Conservation (phyloP, 2,329 filamentous ascomycete species). For the Penicillium italicum region DNA sequence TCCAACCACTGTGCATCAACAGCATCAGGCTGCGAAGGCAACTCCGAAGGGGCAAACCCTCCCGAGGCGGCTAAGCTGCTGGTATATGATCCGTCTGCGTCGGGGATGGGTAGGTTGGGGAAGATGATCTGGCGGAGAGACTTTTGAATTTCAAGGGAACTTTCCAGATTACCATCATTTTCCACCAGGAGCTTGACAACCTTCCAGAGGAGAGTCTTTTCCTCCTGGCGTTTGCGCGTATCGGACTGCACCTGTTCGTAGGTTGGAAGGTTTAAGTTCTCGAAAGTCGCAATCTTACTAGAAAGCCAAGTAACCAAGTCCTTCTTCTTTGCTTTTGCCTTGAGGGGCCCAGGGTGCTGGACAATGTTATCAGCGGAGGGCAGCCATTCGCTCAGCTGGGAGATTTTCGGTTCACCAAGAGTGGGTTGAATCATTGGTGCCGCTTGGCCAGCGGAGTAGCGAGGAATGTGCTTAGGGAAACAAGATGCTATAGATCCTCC, state of each 20-base stretch:
- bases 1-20: conserved; percentile 68
- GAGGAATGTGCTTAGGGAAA: conserved; percentile 83
- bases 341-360: conserved; percentile 86
- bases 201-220: conserved; percentile 84
- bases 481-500: conserved; percentile 77
- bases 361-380: conserved; percentile 68
- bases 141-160: conserved; percentile 65
- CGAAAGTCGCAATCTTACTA: conserved; percentile 69
- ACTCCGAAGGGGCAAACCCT: conserved; percentile 36
- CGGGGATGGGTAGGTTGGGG: conserved; percentile 49
- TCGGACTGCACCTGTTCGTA: conserved; percentile 49
- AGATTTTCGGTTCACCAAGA: conserved; percentile 76
- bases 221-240: conserved; percentile 65
- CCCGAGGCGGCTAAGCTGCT: conserved; percentile 28
- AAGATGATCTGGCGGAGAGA: conserved; percentile 72
- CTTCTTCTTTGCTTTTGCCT: conserved; percentile 92
- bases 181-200: conserved; percentile 78
- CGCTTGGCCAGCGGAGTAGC: conserved; percentile 72
- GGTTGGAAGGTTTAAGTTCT: conserved; percentile 51
- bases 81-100: conserved; percentile 26
- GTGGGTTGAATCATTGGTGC: conserved; percentile 75
- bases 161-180: conserved; percentile 77
- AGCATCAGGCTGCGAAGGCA: conserved; percentile 57
- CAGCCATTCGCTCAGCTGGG: conserved; percentile 68
- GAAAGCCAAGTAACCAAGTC: conserved; percentile 79